Conservation (phyloP, 2,329 filamentous ascomycete species). For the Microdochium nivale region DNA sequence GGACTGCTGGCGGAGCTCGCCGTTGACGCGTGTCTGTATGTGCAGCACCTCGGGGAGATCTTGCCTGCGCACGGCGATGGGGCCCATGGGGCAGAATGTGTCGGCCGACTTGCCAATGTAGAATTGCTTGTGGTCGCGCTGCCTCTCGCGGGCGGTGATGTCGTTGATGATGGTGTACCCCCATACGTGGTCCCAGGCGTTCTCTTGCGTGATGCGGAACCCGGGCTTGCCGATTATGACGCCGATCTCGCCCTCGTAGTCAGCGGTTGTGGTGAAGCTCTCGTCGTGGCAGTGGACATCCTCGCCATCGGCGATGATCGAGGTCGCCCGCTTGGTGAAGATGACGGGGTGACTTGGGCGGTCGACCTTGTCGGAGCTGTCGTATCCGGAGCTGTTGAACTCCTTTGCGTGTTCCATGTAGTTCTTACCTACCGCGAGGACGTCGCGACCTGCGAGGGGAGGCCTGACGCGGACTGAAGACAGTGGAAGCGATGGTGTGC, state of each 20-base stretch:
- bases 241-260: slow-evolving; percentile 42
- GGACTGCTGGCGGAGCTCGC: slow-evolving; percentile 29
- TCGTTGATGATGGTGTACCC: slow-evolving; percentile 49
- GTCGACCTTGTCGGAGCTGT: slow-evolving; percentile 44
- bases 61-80: slow-evolving; percentile 6
- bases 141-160: slow-evolving; percentile 40
- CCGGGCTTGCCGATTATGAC: slow-evolving; percentile 42
- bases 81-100: slow-evolving; percentile 35
- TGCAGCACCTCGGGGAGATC: slow-evolving; percentile 15
- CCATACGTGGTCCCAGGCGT: slow-evolving; percentile 34
- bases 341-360: slow-evolving; percentile 42
- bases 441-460: slow-evolving; percentile 37
- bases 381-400: slow-evolving; percentile 46
- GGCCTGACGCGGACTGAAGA: slow-evolving; percentile 32
- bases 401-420: slow-evolving; percentile 48
- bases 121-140: slow-evolving; percentile 40
- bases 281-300: slow-evolving; percentile 33
- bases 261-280: slow-evolving; percentile 33
- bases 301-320: slow-evolving; percentile 35
- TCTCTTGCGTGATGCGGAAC: slow-evolving; percentile 34
- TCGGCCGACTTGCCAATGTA: slow-evolving; percentile 42
- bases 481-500: slow-evolving; percentile 21
- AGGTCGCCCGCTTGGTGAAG: slow-evolving; percentile 33
- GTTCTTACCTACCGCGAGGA: slow-evolving; percentile 49
- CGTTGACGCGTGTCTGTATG: slow-evolving; percentile 33